phyloP scores from a whole-genome alignment of 306 rosid species.

The Quercus mongolica region DNA sequence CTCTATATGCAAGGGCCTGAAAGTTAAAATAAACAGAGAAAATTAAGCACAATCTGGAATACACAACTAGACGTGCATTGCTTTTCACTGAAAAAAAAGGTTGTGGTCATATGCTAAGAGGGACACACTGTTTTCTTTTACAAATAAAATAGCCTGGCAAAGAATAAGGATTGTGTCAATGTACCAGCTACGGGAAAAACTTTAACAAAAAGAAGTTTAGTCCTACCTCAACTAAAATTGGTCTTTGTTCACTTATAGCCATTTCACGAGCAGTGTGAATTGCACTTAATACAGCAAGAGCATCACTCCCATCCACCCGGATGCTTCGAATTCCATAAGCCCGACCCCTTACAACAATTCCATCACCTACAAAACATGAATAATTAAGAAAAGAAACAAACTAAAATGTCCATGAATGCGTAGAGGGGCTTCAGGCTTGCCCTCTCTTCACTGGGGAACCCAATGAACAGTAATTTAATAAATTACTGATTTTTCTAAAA shows the following conservation, averaged over 20 bases:
- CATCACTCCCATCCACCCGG: constrained; percentile 73
- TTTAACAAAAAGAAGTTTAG: background rate
- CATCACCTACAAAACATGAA: constrained; percentile 56
- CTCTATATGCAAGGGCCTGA: constrained; percentile 73
- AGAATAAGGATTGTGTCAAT: too few species aligned
- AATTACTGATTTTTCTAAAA: too few species aligned
- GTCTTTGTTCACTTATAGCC: constrained; percentile 52
- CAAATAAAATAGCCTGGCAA: too few species aligned
- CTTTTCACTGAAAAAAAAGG: background rate
- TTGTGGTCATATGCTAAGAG: background rate
- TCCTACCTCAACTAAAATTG: constrained; percentile 61
- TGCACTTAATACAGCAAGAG: constrained; percentile 66
- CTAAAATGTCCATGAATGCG: background rate
- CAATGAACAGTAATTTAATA: too few species aligned
- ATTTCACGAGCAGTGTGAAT: constrained; percentile 56
- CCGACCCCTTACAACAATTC: constrained; percentile 63
- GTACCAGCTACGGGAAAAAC: too few species aligned
- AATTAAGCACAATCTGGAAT: background rate
- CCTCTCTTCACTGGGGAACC: too few species aligned
- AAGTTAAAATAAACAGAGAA: background rate
- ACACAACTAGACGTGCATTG: background rate
- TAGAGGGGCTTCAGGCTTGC: too few species aligned
- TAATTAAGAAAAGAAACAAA: background rate
- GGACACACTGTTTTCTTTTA: background rate
- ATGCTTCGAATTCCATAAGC: constrained; percentile 69